Evolutionary conservation across 768 basidiomycete species (phyloP).

Genomic region (Hemileccinum impolitum): DNA sequence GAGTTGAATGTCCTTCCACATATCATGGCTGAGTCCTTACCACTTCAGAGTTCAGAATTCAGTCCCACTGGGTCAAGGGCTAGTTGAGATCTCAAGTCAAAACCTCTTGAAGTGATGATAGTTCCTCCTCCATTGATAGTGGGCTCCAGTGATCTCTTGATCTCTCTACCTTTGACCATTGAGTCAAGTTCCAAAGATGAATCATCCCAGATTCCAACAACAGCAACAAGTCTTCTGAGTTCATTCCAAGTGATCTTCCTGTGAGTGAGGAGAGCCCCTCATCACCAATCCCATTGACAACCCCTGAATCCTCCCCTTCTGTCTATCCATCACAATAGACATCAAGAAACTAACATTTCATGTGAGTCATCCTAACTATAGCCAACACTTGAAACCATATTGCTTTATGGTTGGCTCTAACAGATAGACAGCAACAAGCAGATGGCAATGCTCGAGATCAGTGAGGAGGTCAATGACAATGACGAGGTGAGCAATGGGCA

Average conservation of each 20-base stretch:
- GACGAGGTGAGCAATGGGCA: too few species aligned
- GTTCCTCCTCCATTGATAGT: constrained; percentile 16
- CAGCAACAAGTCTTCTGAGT: too few species aligned
- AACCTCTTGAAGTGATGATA: constrained; percentile 11
- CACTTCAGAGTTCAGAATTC: constrained; percentile 38
- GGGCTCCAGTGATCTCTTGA: constrained; percentile 20
- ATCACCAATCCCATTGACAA: too few species aligned
- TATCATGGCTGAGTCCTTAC: constrained; percentile 29
- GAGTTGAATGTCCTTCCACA: constrained; percentile 6
- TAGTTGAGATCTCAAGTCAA: constrained; percentile 21
- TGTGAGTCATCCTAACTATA: constrained; percentile 77
- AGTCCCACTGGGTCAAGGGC: constrained; percentile 27
- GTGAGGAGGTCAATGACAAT: too few species aligned
- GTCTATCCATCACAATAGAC: constrained; percentile 52
- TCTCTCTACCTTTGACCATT: constrained; percentile 24
- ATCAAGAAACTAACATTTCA: constrained; percentile 58
- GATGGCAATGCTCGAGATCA: too few species aligned
- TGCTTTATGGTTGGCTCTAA: too few species aligned
- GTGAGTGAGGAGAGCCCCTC: too few species aligned
- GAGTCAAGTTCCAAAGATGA: too few species aligned
- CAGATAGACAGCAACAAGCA: too few species aligned
- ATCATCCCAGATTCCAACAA: too few species aligned
- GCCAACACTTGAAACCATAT: too few species aligned
- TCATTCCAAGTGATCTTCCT: too few species aligned
- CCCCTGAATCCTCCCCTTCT: constrained; percentile 34